phyloP scores from a whole-genome alignment of 2,329 filamentous ascomycete genomes.

The Chrysosporium keratinophilum region DNA sequence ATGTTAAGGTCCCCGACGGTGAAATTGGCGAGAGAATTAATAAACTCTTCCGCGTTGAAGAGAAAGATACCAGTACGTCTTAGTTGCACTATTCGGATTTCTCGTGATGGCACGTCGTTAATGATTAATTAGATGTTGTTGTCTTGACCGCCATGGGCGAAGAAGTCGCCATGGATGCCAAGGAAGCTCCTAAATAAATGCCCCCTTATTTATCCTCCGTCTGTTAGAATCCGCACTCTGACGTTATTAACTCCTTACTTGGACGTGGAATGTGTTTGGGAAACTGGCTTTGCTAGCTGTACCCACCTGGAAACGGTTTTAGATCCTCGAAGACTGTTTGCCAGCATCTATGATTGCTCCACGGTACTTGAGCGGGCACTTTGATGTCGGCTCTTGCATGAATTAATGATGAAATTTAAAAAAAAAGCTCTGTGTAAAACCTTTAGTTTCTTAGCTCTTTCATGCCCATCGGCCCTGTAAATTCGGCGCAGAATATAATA shows the following conservation, averaged over 20 bases:
- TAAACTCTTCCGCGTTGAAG: slow-evolving; percentile 68
- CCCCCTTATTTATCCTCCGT: not conserved
- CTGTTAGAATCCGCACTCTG: slow-evolving; percentile 1
- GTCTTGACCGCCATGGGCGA: slow-evolving; percentile 95
- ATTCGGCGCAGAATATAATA: not conserved
- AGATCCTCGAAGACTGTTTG: slow-evolving; percentile 3
- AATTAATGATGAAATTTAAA: slow-evolving; percentile 12
- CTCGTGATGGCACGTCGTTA: slow-evolving; percentile 6
- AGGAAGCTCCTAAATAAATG: slow-evolving; percentile 59
- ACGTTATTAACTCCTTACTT: not conserved
- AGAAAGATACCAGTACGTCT: slow-evolving; percentile 84
- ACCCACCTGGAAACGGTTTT: slow-evolving; percentile 7
- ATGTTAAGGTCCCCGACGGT: slow-evolving; percentile 84
- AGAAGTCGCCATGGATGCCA: slow-evolving; percentile 82
- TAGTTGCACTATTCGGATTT: not conserved
- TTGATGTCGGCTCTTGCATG: slow-evolving; percentile 7
- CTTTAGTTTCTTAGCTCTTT: not conserved
- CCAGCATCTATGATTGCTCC: slow-evolving; percentile 4
- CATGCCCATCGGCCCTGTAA: not conserved
- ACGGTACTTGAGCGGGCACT: slow-evolving; percentile 9
- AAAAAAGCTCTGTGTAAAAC: slow-evolving; percentile 6
- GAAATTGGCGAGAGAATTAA: slow-evolving; percentile 80
- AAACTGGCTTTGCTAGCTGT: slow-evolving; percentile 4
- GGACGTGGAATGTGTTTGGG: slow-evolving; percentile 3
- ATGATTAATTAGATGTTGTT: slow-evolving; percentile 59